Percentiles rank a stretch among this genome's conserved stretches.
Conservation (phyloP, 495 filamentous ascomycete species). For the Neurospora sp. region DNA sequence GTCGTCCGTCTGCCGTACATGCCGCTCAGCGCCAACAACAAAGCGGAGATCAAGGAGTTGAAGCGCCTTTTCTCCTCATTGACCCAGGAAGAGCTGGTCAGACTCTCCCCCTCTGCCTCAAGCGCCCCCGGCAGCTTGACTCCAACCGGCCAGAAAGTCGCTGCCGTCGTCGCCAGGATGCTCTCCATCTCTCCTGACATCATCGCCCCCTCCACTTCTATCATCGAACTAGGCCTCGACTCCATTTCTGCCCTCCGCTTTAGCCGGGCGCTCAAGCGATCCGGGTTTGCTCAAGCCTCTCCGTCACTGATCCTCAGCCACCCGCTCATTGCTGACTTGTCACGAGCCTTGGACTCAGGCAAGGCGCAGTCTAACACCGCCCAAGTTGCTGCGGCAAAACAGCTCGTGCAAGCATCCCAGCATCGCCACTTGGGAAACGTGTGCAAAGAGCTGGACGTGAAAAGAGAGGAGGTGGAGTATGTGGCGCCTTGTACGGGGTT, state of each 20-base stretch:
- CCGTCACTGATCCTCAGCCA: constrained; percentile 58
- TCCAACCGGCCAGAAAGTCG: constrained; percentile 36
- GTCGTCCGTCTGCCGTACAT: constrained; percentile 52
- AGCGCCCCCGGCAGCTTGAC: constrained; percentile 12
- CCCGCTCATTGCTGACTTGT: constrained; percentile 25
- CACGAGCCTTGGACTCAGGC: constrained; percentile 4
- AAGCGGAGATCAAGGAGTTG: constrained; percentile 56
- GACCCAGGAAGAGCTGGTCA: constrained; percentile 45
- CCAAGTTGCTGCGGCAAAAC: constrained; percentile 6
- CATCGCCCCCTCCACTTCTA: constrained; percentile 47
- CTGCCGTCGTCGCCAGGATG: constrained; percentile 40
- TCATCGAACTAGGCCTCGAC: constrained; percentile 76
- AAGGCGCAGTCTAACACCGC: neutral
- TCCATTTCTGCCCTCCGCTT: constrained; percentile 70
- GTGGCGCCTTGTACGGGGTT: constrained; percentile 69
- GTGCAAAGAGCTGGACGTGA: constrained; percentile 35
- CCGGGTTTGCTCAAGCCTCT: constrained; percentile 45
- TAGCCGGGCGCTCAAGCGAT: constrained; percentile 37
- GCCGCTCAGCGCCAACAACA: constrained; percentile 62
- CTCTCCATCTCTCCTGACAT: constrained; percentile 28
- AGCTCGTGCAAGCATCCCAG: constrained; percentile 19
- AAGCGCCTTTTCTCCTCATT: constrained; percentile 48
- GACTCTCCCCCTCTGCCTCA: constrained; percentile 1
- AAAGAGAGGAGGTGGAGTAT: constrained; percentile 45
- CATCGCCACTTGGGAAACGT: constrained; percentile 20